Conservation (phyloP, 257 asterid genomes). For the Perilla frutescens region DNA sequence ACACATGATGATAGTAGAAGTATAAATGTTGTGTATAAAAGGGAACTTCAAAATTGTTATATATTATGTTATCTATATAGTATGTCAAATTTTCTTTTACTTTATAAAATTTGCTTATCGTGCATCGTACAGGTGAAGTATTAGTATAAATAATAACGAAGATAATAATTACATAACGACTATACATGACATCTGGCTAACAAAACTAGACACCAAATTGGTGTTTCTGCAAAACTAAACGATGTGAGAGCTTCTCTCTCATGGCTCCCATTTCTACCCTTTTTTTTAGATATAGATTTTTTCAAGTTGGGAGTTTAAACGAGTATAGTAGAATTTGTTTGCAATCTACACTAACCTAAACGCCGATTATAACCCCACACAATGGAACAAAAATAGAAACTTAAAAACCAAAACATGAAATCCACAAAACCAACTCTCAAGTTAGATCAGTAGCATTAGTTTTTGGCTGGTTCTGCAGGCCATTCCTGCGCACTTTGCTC, state of each 20-base stretch:
- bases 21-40: too few species aligned
- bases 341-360: slow-evolving; percentile 1
- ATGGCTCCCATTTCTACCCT: slow-evolving; percentile 33
- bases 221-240: slow-evolving; percentile 38
- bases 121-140: too few species aligned
- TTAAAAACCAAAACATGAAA: neutral
- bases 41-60: too few species aligned
- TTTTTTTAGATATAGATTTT: neutral
- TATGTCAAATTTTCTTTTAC: too few species aligned
- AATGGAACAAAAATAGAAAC: neutral
- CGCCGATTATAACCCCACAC: neutral
- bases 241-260: slow-evolving; percentile 30
- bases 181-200: slow-evolving; percentile 15
- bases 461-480: slow-evolving; percentile 41
- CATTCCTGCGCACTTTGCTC: slow-evolving; percentile 50
- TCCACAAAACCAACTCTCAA: slow-evolving; percentile 13
- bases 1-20: too few species aligned
- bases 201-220: slow-evolving; percentile 43
- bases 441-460: slow-evolving; percentile 5
- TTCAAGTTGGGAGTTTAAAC: too few species aligned
- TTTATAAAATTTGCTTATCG: too few species aligned
- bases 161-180: slow-evolving; percentile 26
- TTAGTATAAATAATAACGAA: neutral
- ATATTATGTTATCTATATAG: too few species aligned
- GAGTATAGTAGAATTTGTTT: too few species aligned